These are phyloP conservation scores for Nissolia schottii DNA, from an alignment of 306 rosid species.

Conservation along the genomic window DNA sequence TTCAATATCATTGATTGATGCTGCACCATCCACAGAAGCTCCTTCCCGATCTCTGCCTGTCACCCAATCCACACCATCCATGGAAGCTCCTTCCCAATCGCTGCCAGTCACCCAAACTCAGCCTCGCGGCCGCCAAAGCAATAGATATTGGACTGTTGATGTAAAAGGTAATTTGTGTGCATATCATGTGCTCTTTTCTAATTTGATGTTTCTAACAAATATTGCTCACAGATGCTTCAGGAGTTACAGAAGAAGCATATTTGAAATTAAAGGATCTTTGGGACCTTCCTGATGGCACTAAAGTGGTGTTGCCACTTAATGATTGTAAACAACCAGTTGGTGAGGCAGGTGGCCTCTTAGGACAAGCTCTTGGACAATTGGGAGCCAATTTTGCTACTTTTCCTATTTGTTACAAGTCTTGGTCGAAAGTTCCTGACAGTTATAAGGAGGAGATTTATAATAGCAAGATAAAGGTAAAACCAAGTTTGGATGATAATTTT, in stretches of 20 bases:
- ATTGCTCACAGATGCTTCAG: neutral
- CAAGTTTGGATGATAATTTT: neutral
- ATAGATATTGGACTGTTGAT: neutral
- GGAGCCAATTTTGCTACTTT: neutral
- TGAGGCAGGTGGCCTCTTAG: neutral
- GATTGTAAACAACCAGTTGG: neutral
- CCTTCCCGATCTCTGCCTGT: neutral
- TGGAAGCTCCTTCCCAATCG: neutral
- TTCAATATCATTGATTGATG: too few relatives aligned
- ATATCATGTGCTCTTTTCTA: neutral
- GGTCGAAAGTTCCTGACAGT: neutral
- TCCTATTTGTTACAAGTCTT: neutral
- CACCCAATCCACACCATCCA: neutral
- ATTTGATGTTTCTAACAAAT: neutral
- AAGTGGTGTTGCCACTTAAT: neutral
- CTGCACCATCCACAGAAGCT: too few relatives aligned
- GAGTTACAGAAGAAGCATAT: neutral
- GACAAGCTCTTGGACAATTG: neutral
- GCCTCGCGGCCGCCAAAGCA: neutral
- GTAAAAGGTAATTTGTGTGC: neutral
- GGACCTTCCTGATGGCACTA: neutral
- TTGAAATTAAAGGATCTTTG: neutral
- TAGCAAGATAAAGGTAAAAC: neutral
- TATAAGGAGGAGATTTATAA: neutral
- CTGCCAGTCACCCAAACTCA: neutral